Evolutionary conservation across 2,329 filamentous ascomycete genomes (phyloP).

Genomic region (Curvularia sp.): DNA sequence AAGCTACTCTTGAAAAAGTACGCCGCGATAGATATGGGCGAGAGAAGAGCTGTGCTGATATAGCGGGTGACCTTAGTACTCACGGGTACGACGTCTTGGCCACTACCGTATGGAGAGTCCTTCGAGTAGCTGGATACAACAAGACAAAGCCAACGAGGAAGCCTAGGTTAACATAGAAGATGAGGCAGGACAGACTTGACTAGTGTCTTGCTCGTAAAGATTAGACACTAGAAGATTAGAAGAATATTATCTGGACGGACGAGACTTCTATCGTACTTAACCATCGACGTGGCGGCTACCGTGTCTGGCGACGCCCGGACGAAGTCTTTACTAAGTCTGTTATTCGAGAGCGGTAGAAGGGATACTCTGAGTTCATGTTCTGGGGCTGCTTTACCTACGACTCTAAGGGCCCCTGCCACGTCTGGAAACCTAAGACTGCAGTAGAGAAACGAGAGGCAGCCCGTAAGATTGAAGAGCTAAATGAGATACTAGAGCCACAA

Average conservation of each 20-base stretch:
- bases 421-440: slow-evolving; percentile 10
- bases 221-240: slow-evolving; percentile 22
- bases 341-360: slow-evolving; percentile 21
- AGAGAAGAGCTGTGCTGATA: slow-evolving; percentile 24
- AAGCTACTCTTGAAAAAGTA: background rate
- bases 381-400: slow-evolving; percentile 1
- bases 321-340: slow-evolving; percentile 15
- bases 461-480: slow-evolving; percentile 13
- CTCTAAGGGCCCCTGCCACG: slow-evolving; percentile 7
- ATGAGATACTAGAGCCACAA: slow-evolving; percentile 15
- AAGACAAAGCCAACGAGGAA: slow-evolving; percentile 18
- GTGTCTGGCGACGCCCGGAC: slow-evolving; percentile 14
- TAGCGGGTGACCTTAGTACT: slow-evolving; percentile 18
- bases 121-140: slow-evolving; percentile 6
- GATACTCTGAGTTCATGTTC: slow-evolving; percentile 12
- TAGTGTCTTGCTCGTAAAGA: slow-evolving; percentile 7
- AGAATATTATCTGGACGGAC: slow-evolving; percentile 19
- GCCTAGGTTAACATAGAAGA: slow-evolving; percentile 17
- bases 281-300: slow-evolving; percentile 7
- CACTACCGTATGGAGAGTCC: background rate
- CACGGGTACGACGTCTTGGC: slow-evolving; percentile 1
- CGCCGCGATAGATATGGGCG: background rate
- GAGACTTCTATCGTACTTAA: slow-evolving; percentile 15
- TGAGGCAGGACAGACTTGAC: background rate
- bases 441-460: slow-evolving; percentile 8